Evolutionary conservation across 192 early-diverging fungal genomes (phyloP), one percentile per base, ranked within the genome.

Genomic region (Umbelopsis isabellina): DNA sequence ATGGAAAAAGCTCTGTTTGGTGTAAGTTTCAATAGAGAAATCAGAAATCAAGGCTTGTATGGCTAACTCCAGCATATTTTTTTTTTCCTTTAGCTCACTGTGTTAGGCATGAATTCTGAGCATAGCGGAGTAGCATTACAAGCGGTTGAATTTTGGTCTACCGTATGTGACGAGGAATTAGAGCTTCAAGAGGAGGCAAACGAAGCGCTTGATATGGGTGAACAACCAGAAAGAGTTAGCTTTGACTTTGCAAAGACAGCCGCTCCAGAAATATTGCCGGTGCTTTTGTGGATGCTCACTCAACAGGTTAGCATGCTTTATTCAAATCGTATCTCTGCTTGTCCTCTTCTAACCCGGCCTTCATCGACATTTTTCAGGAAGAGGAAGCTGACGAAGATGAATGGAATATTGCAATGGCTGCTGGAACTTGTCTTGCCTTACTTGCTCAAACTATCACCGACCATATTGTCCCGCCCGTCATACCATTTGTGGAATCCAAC

Each of bases 351-450:
- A 35, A 30, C 12, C 18, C 12, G 13, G 12, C 25, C 25, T 23
- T 2, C 4, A 11, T 51, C 51, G 10, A 49, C 30, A 8, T 67
- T 41, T 41, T 30, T 2, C 6, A 93, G 69, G 97, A 98, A 48
- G 97, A 97, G 73, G 96, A 98, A 51, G 95, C 95, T n/a, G 98
- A 98, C 74, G 98, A 97, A 68, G 98, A 99, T 78, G 97, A 98
- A 80, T 99, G 97, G 97, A 98, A 93, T 75, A 87, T 95, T 48
- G 89, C 94, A 8, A 99, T 99, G 98, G 96, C 97, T 22, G 94
- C 98, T 21, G 93, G 92, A 21, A 98, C 97, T 18, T 98, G 97
- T 72, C 80, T 99, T 67, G 85, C 94, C 8, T 83, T 96, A 65
- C 87, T 97, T 46, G 93, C 97, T 8, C 91, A 87, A 73, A 90